Conservation (phyloP, 306 rosid genomes). For the Vigna unguiculata region DNA sequence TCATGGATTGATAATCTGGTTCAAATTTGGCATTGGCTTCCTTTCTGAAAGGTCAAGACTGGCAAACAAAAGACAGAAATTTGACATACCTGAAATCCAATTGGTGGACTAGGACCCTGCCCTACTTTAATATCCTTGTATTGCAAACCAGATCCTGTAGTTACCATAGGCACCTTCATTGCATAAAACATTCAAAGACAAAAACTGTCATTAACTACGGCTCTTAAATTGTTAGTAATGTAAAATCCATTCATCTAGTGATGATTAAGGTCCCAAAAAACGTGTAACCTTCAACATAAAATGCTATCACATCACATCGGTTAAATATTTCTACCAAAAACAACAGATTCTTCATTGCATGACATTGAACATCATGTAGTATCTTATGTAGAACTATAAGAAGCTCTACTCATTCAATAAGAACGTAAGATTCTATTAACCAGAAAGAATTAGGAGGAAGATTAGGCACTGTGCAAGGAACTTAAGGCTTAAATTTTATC, state of each 20-base stretch:
- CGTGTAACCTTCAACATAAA: neutral
- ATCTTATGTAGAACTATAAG: constrained; percentile 3
- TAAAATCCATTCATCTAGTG: constrained; percentile 27
- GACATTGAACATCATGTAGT: neutral
- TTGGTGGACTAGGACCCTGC: constrained; percentile 87
- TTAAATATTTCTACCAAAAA: constrained; percentile 13
- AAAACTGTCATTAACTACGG: constrained; percentile 19
- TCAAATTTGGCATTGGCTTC: neutral
- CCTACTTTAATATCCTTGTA: constrained; percentile 93
- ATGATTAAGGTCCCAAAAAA: constrained; percentile 14
- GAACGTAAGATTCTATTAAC: constrained; percentile 11
- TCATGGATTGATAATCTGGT: constrained; percentile 26
- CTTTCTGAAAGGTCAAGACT: constrained; percentile 16
- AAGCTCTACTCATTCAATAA: constrained; percentile 5
- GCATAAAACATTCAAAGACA: constrained; percentile 37
- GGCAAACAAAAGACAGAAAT: constrained; percentile 38
- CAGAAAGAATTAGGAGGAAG: neutral
- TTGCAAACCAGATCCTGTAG: constrained; percentile 91
- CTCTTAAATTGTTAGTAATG: constrained; percentile 15
- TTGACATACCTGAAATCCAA: constrained; percentile 86
- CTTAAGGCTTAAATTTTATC: constrained; percentile 13
- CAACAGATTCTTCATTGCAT: constrained; percentile 5
- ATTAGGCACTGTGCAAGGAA: constrained; percentile 3
- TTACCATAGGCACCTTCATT: constrained; percentile 80
- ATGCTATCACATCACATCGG: neutral